These are phyloP conservation scores for Diaporthe vexans DNA, from an alignment of 2,329 filamentous ascomycete genomes.

Conservation along the genomic window DNA sequence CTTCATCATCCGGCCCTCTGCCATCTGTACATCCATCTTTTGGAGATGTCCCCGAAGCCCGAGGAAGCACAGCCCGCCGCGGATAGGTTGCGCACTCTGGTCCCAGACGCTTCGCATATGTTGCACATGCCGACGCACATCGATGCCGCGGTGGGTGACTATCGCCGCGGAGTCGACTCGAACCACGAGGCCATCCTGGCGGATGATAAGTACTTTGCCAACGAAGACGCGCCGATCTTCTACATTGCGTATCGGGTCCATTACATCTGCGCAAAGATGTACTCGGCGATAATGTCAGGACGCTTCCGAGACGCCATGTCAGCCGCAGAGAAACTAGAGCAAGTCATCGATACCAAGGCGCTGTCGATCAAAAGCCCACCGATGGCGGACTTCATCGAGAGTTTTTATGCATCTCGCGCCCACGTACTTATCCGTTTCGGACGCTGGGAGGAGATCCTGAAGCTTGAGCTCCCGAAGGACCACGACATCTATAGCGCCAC, in stretches of 20 bases:
- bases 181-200: conserved; percentile 1
- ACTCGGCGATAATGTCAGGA: neutral
- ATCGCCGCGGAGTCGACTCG: conserved; percentile 11
- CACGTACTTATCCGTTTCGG: neutral
- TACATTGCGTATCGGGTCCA: neutral
- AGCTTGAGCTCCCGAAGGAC: neutral
- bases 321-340: neutral
- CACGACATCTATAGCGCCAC: neutral
- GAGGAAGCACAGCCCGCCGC: neutral
- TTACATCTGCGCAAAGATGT: neutral
- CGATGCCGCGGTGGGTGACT: neutral
- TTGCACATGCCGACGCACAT: conserved; percentile 8
- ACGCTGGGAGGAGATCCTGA: neutral
- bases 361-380: neutral
- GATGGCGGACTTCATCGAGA: neutral
- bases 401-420: neutral
- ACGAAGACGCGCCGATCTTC: neutral
- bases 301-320: neutral
- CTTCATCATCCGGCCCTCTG: neutral
- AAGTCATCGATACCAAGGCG: neutral
- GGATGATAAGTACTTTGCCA: neutral
- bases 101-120: conserved; percentile 3
- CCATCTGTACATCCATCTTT: conserved; percentile 7
- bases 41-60: neutral
- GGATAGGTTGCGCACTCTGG: neutral